Evolutionary conservation across 352 stramenopile genomes (phyloP), one percentile per base, ranked within the genome.

Genomic region (Phytopythium litorale): DNA sequence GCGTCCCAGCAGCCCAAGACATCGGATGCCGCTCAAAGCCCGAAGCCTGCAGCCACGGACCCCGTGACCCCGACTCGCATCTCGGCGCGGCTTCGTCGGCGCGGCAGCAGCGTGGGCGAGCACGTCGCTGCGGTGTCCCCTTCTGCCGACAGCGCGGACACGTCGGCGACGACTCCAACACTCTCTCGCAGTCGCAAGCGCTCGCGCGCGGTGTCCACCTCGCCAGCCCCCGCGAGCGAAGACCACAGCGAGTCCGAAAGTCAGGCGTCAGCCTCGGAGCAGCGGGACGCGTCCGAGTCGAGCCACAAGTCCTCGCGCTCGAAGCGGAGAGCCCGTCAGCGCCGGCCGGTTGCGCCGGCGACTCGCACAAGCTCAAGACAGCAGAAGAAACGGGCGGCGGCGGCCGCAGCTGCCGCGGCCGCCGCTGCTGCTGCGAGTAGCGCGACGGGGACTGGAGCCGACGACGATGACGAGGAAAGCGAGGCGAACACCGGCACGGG

Each of bases 301-400:
- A 78, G 70, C 15, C 32, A 56, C 42, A 48, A 57, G 57, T 55
- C 58, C 5, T 54, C 70, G 9, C 56, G 62, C 33, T 57, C 65
- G n/a, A 86, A 82, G 54, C 70, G 71, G 43, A 66, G 51, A 56
- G 73, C 75, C 16, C 72, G 81, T 4, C 83, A 79, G 49, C 76
- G 78, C 11, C 75, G 78, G 4, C 72, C 76, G 0, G 64, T 81
- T 15, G 48, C 81, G 2, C 77, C 70, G 6, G 81, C 83, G 35
- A 92, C 83, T 35, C 76, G 83, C 30, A 69, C 63, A 37, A 92
- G 83, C 49, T 92, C 83, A 19, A 79, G 83, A 25, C 81, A 91
- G 61, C 71, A 82, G 48, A 90, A 89, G 50, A 72, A 78, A 9
- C 68, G 80, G 12, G 76, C 76, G 0, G 74, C 69, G 23, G 74